These are phyloP conservation scores for Fusarium anthophilum DNA, from an alignment of 2,329 filamentous ascomycete species.

Conservation along the genomic window DNA sequence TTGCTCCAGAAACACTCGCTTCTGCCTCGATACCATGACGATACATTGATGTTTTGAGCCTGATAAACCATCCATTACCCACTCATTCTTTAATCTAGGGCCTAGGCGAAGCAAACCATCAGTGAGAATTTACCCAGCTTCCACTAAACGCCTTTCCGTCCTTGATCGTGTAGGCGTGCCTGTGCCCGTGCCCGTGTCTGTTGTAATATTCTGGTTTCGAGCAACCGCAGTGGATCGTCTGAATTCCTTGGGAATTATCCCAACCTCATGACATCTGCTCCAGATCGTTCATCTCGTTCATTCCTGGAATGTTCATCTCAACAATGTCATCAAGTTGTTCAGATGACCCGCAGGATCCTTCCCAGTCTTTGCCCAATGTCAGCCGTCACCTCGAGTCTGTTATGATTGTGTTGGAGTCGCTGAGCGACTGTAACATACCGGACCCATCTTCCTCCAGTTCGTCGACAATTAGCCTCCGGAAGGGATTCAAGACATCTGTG, in stretches of 20 bases:
- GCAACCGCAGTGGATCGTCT: background rate
- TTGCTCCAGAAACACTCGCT: constrained; percentile 15
- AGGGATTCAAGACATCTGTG: constrained; percentile 55
- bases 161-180: background rate
- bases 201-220: background rate
- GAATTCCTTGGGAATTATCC: background rate
- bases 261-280: constrained; percentile 36
- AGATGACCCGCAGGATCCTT: constrained; percentile 63
- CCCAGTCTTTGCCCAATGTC: constrained; percentile 59
- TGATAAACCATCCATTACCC: background rate
- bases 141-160: background rate
- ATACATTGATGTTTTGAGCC: background rate
- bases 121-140: background rate
- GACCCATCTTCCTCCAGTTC: constrained; percentile 68
- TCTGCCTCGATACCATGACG: background rate
- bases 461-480: constrained; percentile 65
- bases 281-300: constrained; percentile 52
- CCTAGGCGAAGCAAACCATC: constrained; percentile 18
- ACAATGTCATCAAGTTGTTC: constrained; percentile 62
- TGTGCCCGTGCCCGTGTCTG: background rate
- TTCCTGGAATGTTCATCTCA: constrained; percentile 56
- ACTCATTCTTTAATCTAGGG: constrained; percentile 16
- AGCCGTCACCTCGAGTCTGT: constrained; percentile 40
- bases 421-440: constrained; percentile 57
- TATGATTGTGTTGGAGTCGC: constrained; percentile 40